Evolutionary conservation across 495 filamentous ascomycete species (phyloP), one percentile per base, ranked within the genome.

Genomic region (Hypoxylon crocopeplum): DNA sequence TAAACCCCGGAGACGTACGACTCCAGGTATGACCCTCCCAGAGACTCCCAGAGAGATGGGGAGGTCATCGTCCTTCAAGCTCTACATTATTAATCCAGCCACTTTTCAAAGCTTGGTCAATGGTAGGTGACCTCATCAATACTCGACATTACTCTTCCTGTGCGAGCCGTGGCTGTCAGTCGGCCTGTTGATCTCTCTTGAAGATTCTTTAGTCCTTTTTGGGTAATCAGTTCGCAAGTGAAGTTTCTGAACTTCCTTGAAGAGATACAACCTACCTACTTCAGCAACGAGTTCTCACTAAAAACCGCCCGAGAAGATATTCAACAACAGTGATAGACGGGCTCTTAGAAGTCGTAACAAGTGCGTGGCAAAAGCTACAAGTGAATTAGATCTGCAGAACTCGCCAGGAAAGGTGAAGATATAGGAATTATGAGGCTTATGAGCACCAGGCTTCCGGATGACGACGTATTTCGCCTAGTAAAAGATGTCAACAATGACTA

Each of bases 1-100:
- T 57, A 63, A 32, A 50, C 15, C 42, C 53, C 17, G 36, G 41
- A 32, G 36, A 29, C 8, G 59, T 57, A 45, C 49, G 37, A 64
- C 61, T 10, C 36, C 27, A 56, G 34, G 33, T 16, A 44, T 27
- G n/a, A n/a, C n/a, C n/a, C n/a, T n/a, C n/a, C n/a, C n/a, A n/a
- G n/a, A n/a, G n/a, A n/a, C n/a, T n/a, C n/a, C n/a, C n/a, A n/a
- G n/a, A n/a, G n/a, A n/a, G n/a, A n/a, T n/a, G n/a, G n/a, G n/a
- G n/a, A n/a, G n/a, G n/a, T n/a, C n/a, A n/a, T n/a, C n/a, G n/a
- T n/a, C n/a, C n/a, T n/a, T n/a, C n/a, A n/a, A n/a, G n/a, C n/a
- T n/a, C n/a, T n/a, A n/a, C n/a, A n/a, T n/a, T n/a, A n/a, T n/a
- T n/a, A n/a, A n/a, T n/a, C n/a, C n/a, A n/a, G 46, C 20, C 30